Base-by-base conservation (phyloP, 1,284 basidiomycete genomes). In the Cystobasidiaceae sp. region DNA sequence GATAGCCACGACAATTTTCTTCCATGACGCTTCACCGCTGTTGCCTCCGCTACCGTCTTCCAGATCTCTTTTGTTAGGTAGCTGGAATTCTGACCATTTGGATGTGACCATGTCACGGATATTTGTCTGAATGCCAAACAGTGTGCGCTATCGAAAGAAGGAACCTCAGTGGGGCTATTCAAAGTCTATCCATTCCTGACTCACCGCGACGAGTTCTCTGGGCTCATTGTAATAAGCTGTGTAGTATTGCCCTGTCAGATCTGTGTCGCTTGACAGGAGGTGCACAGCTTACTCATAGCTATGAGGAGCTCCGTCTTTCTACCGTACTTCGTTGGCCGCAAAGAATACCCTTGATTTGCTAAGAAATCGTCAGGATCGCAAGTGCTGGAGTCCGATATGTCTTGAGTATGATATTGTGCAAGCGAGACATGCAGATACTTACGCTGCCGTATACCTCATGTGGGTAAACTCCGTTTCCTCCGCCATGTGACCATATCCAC, bases 31-130 rank as follows among this genome's bases (percentile, higher is more conserved):
- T 11, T 59, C 62, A 57, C 90, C 93, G 73, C 92, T 90, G 77
- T 97, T 90, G 0, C 89, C 85, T 64, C 82, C 83, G 28, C 34
- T 27, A 4, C 67, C 68, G 56, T 84, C 57, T 50, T 83, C 93
- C 86, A 49, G n/a, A 41, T 66, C 63, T 23, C 48, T 43, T 33
- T 66, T 60, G 21, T 19, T 45, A 19, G 57, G 17, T 9, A 58
- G 54, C 57, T 65, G 96, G 80, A 91, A 97, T 76, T 94, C 94
- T 67, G 91, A 94, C 63, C 64, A 68, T 77, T 93, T 94, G 50
- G 91, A 93, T 79, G 90, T 93, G 84, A 93, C 96, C 70, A 97
- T 97, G 74, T 97, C 93, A 71, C 93, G 89, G 69, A 98, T 94
- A 78, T 98, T 98, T 71, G 93, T 79, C 93, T 97, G 97, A 74